Conservation (phyloP, 2,329 filamentous ascomycete genomes). For the Cadophora sp. region DNA sequence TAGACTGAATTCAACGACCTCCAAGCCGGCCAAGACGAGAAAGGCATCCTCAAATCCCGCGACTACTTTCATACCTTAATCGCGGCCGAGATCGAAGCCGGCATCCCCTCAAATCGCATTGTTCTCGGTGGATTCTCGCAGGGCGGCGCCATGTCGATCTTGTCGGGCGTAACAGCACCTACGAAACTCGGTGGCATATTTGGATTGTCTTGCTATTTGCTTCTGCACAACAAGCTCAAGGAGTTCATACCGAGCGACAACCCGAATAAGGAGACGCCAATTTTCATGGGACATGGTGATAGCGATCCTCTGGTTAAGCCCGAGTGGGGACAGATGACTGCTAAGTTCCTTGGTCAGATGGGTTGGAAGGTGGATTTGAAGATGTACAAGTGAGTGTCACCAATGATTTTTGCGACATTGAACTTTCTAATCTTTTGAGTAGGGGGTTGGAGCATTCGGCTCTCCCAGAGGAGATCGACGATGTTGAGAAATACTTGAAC, state of each 20-base stretch:
- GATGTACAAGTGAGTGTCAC: constrained; percentile 69
- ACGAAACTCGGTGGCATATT: constrained; percentile 87
- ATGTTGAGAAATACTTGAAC: constrained; percentile 70
- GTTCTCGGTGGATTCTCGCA: constrained; percentile 87
- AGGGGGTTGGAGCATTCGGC: constrained; percentile 80
- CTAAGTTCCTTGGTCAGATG: constrained; percentile 68
- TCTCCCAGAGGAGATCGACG: constrained; percentile 78
- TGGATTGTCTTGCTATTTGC: constrained; percentile 81
- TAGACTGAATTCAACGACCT: constrained; percentile 54
- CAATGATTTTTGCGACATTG: neutral
- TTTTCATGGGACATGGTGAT: constrained; percentile 91
- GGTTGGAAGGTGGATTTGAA: constrained; percentile 79
- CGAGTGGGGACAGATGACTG: constrained; percentile 71
- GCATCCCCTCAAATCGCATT: constrained; percentile 83
- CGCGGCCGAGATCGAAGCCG: constrained; percentile 78
- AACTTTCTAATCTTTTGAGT: constrained; percentile 15
- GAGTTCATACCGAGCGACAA: constrained; percentile 60
- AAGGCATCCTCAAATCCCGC: constrained; percentile 75
- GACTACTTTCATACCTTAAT: constrained; percentile 82
- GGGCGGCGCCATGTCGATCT: constrained; percentile 85
- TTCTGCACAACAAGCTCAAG: constrained; percentile 70
- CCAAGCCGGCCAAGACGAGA: constrained; percentile 65
- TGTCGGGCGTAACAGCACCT: constrained; percentile 76
- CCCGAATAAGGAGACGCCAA: constrained; percentile 76
- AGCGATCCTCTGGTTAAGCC: constrained; percentile 75